Conservation (phyloP, 805 yeast species). For the Yarrowia yakushimensis region DNA sequence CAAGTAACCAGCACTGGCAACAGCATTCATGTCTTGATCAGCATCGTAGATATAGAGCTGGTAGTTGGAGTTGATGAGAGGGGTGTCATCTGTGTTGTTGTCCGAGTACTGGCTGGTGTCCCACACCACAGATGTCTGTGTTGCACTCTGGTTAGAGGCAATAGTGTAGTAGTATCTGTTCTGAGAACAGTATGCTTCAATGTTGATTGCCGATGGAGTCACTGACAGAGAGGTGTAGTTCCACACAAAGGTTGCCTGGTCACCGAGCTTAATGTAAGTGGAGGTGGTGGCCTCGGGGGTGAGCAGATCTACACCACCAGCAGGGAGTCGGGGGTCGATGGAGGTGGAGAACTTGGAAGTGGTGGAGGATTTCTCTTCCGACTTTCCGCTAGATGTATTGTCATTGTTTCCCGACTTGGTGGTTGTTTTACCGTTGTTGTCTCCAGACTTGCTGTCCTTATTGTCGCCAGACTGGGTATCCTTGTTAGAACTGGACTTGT, state of each 20-base stretch:
- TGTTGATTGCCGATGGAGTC: conserved; percentile 40
- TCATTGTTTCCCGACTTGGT: background rate
- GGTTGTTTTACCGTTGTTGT: background rate
- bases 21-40: conserved; percentile 32
- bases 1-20: conserved; percentile 39
- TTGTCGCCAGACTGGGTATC: conserved; percentile 1
- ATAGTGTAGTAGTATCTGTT: conserved; percentile 41
- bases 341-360: conserved; percentile 32
- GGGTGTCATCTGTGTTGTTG: conserved; percentile 18
- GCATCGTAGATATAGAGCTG: conserved; percentile 41
- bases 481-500: background rate
- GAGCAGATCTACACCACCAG: conserved; percentile 39
- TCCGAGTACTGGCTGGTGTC: conserved; percentile 38
- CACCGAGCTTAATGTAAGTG: conserved; percentile 41
- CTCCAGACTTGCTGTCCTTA: background rate
- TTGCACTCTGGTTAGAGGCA: conserved; percentile 36
- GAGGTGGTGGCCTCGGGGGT: conserved; percentile 39
- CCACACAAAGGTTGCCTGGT: conserved; percentile 43
- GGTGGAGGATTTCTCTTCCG: conserved; percentile 24
- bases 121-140: conserved; percentile 38
- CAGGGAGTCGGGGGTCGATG: conserved; percentile 38
- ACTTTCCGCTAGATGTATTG: background rate
- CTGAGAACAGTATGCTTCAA: conserved; percentile 40
- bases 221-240: conserved; percentile 38
- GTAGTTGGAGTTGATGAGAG: conserved; percentile 38